A percentile compares a stretch with the other conserved stretches of the same genome.
Conservation (phyloP, 495 filamentous ascomycete species). For the Podospora anserina region DNA sequence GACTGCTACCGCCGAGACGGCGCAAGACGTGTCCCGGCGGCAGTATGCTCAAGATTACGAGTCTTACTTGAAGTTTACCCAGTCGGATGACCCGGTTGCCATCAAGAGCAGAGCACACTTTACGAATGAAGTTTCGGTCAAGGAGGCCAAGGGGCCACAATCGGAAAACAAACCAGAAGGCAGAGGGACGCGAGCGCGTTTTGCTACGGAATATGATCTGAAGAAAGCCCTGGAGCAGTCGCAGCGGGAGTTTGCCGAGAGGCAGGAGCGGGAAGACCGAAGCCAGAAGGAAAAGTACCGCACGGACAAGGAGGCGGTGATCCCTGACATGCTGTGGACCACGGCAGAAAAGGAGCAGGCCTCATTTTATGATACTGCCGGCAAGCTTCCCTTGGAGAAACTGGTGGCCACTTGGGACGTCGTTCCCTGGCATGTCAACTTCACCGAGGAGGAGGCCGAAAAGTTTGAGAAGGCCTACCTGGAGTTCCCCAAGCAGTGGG, state of each 20-base stretch:
- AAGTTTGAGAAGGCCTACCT: slow-evolving; percentile 77
- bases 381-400: slow-evolving; percentile 61
- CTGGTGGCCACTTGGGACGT: slow-evolving; percentile 71
- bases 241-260: slow-evolving; percentile 69
- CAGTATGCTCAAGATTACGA: slow-evolving; percentile 45
- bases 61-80: slow-evolving; percentile 47
- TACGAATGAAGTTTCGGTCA: slow-evolving; percentile 24
- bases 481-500: slow-evolving; percentile 85
- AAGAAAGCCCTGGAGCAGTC: slow-evolving; percentile 74
- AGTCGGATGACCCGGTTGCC: slow-evolving; percentile 50
- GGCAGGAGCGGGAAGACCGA: slow-evolving; percentile 63
- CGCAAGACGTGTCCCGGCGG: slow-evolving; percentile 32
- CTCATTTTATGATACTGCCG: slow-evolving; percentile 70
- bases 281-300: slow-evolving; percentile 71
- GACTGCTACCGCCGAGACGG: slow-evolving; percentile 15
- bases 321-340: slow-evolving; percentile 72
- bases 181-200: slow-evolving; percentile 52
- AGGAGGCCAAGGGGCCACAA: slow-evolving; percentile 34
- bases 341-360: slow-evolving; percentile 46
- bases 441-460: slow-evolving; percentile 72
- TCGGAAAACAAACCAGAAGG: slow-evolving; percentile 58
- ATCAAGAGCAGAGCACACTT: slow-evolving; percentile 46
- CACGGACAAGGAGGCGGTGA: slow-evolving; percentile 75
- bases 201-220: slow-evolving; percentile 67
- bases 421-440: slow-evolving; percentile 74